phyloP scores from a whole-genome alignment of 768 basidiomycete genomes.

The Kondoa subrosea region DNA sequence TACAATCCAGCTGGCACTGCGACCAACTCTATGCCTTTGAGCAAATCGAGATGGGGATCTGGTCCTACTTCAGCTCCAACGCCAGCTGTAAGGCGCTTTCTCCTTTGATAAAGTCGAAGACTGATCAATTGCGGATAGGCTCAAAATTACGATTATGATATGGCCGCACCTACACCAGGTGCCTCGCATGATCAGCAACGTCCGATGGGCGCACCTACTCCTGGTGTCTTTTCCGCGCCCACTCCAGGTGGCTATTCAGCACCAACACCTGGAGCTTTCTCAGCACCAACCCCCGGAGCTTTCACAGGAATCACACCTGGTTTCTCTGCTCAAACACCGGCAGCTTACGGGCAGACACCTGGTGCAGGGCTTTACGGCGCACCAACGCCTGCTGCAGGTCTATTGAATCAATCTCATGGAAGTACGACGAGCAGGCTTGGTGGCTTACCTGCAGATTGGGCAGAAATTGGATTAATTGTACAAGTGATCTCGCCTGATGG shows the following conservation, averaged over 20 bases:
- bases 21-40: not conserved
- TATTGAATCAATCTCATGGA: not conserved
- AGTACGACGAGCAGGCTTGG: not conserved
- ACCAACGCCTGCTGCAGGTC: not conserved
- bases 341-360: not conserved
- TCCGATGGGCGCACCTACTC: constrained; percentile 35
- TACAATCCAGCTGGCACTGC: not conserved
- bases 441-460: constrained; percentile 11
- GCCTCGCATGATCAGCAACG: constrained; percentile 2
- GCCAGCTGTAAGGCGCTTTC: constrained; percentile 4
- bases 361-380: not conserved
- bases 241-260: constrained; percentile 34
- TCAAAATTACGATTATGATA: not conserved
- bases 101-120: not conserved
- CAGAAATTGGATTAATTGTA: constrained; percentile 3
- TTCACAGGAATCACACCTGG: not conserved
- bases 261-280: constrained; percentile 31
- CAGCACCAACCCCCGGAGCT: constrained; percentile 5
- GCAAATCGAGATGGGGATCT: not conserved
- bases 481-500: no score
- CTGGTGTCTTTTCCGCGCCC: constrained; percentile 32
- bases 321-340: not conserved
- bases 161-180: constrained; percentile 17
- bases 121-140: not conserved
- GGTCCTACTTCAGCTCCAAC: constrained; percentile 3